phyloP scores from a whole-genome alignment of 257 asterid species.

The Linaria vulgaris region DNA sequence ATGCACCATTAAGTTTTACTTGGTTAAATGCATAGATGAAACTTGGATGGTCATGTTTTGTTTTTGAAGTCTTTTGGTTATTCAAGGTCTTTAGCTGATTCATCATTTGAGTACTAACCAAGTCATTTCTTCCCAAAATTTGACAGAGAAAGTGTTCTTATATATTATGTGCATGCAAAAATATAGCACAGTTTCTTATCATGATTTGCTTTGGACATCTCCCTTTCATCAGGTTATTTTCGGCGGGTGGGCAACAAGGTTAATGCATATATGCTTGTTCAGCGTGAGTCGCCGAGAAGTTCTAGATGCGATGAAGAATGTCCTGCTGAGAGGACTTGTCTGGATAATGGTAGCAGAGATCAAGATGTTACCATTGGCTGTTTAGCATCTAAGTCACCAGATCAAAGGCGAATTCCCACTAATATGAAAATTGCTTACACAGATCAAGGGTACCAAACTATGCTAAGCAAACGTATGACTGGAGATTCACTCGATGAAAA shows the following conservation, averaged over 20 bases:
- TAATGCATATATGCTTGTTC: slow-evolving; percentile 10
- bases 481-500: slow-evolving; percentile 28
- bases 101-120: background rate
- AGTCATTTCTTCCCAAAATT: background rate
- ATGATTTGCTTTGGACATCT: slow-evolving; percentile 13
- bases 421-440: background rate
- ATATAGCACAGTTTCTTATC: slow-evolving; percentile 5
- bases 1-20: background rate
- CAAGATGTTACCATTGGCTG: slow-evolving; percentile 25
- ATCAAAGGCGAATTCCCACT: slow-evolving; percentile 22
- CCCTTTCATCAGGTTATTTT: slow-evolving; percentile 37
- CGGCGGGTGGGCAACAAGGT: slow-evolving; percentile 34
- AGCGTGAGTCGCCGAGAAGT: slow-evolving; percentile 34
- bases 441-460: slow-evolving; percentile 19
- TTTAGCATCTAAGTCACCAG: slow-evolving; percentile 27
- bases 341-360: slow-evolving; percentile 18
- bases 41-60: slow-evolving; percentile 10
- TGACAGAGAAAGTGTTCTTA: slow-evolving; percentile 1
- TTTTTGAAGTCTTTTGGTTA: slow-evolving; percentile 15
- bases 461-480: slow-evolving; percentile 24
- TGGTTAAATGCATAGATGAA: background rate
- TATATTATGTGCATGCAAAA: slow-evolving; percentile 15
- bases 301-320: slow-evolving; percentile 26
- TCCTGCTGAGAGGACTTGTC: slow-evolving; percentile 24
- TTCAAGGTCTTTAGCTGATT: background rate